Base-by-base conservation (phyloP, 768 basidiomycete species). In the Termitomyces sp. region DNA sequence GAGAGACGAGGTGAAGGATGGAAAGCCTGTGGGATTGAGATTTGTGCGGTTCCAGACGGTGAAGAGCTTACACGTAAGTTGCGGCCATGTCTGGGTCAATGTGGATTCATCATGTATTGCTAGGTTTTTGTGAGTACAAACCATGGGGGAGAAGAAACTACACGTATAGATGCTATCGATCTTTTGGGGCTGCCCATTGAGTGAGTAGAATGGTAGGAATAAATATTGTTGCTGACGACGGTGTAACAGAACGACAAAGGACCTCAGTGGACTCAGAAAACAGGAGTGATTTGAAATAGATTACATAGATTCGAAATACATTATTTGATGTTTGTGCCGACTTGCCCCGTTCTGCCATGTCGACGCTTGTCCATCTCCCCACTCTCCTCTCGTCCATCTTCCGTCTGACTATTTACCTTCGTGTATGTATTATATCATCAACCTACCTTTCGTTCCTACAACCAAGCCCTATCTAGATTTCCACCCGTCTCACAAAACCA, bases 71-170 rank as follows among this genome's bases (percentile, higher is more conserved):
- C 84, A 87, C 67, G 89, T 88, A 61, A 62, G 83, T 72, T 40
- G 23, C 37, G 25, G 38, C n/a, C 37, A 51, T 12, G 16, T 29
- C 11, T 12, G 25, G 7, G 17, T 4, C 17, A 40, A 55, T 11
- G 27, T 7, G 55, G 25, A 1, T 31, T 27, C 16, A 37, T 5
- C 8, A 9, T 23, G 19, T 34, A 17, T 34, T 51, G n/a, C 9
- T 57, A 90, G 87, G 79, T 91, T 40, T 90, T 91, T 63, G 81
- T 91, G 40, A 76, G 72, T 35, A 82, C 82, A 6, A 89, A 89
- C 60, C 84, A 89, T 56, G 85, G 80, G 0, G 81, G 64, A 35
- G 80, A 77, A 37, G 86, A 90, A 5, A 75, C 80, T 64, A 88
- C 89, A 4, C 75, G 85, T 19, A 84, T 91, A 58, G 85, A 90